These are phyloP conservation scores for Peterozyma toletana DNA, from an alignment of 805 yeast species.

Conservation along the genomic window DNA sequence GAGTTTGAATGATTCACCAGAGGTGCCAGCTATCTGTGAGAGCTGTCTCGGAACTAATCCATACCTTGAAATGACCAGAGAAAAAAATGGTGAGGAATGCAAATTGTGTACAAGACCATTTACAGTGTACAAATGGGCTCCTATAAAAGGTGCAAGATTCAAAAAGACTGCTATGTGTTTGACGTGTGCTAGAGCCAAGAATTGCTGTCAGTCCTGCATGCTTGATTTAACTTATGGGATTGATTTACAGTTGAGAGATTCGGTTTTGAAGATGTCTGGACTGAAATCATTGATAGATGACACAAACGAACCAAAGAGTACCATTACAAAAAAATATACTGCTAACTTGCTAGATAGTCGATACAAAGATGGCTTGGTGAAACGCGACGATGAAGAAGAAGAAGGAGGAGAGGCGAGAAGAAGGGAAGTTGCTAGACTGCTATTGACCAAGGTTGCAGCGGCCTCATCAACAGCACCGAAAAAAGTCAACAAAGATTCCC, in stretches of 20 bases:
- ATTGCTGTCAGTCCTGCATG: conserved; percentile 87
- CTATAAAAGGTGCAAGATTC: conserved; percentile 32
- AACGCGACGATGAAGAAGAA: conserved; percentile 16
- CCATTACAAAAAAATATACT: conserved; percentile 46
- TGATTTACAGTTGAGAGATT: conserved; percentile 73
- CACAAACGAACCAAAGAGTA: conserved; percentile 37
- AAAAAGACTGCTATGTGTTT: conserved; percentile 66
- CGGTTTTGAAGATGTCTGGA: conserved; percentile 69
- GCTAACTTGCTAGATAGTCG: conserved; percentile 38
- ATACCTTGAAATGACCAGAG: conserved; percentile 65
- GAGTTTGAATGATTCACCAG: conserved; percentile 12
- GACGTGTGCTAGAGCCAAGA: conserved; percentile 71
- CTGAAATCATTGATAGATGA: conserved; percentile 21
- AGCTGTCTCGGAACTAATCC: conserved; percentile 63
- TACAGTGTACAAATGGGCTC: conserved; percentile 72
- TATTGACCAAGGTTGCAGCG: conserved; percentile 2
- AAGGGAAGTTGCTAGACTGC: background rate
- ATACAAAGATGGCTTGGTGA: conserved; percentile 15
- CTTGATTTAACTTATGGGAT: conserved; percentile 75
- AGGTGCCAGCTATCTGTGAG: conserved; percentile 64
- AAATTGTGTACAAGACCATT: conserved; percentile 81
- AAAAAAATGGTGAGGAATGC: conserved; percentile 72
- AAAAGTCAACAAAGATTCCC: conserved; percentile 28
- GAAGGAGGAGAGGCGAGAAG: conserved; percentile 9
- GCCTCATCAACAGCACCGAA: conserved; percentile 12